A percentile compares a stretch with the other conserved stretches of the same genome.
phyloP scores from a whole-genome alignment of 2,329 filamentous ascomycete species.

The Curvularia sp. region DNA sequence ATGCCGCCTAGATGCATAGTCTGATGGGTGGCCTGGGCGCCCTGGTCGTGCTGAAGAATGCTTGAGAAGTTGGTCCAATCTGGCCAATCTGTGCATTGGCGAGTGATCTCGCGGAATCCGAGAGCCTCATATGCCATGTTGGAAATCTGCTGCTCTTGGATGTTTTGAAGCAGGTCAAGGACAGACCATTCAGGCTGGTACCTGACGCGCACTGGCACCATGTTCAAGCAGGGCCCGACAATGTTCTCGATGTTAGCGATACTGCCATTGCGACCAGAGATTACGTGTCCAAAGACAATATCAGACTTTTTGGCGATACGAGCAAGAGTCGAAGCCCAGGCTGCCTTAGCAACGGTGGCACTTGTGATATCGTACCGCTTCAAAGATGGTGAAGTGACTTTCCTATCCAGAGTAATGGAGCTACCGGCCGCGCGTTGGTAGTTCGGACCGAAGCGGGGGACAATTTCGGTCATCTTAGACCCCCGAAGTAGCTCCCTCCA shows the following conservation, averaged over 20 bases:
- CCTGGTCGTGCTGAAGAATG: slow-evolving; percentile 46
- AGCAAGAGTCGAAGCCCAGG: slow-evolving; percentile 54
- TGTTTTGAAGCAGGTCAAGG: slow-evolving; percentile 48
- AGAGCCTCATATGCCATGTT: slow-evolving; percentile 48
- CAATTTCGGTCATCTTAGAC: slow-evolving; percentile 46
- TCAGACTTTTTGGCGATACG: slow-evolving; percentile 48
- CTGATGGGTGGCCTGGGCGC: slow-evolving; percentile 47
- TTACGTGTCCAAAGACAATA: slow-evolving; percentile 53
- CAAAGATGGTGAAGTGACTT: slow-evolving; percentile 29
- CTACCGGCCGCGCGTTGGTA: slow-evolving; percentile 40
- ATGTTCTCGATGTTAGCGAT: slow-evolving; percentile 49
- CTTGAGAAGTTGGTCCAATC: slow-evolving; percentile 48
- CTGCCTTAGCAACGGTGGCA: slow-evolving; percentile 56
- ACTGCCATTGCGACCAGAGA: slow-evolving; percentile 51
- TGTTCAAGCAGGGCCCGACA: slow-evolving; percentile 53
- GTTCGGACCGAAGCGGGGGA: slow-evolving; percentile 42
- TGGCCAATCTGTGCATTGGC: slow-evolving; percentile 48
- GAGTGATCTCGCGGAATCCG: slow-evolving; percentile 44
- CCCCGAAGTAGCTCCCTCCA: slow-evolving; percentile 43
- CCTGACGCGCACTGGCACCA: slow-evolving; percentile 52
- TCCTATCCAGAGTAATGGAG: slow-evolving; percentile 40
- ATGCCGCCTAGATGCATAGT: slow-evolving; percentile 57
- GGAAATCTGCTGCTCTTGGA: slow-evolving; percentile 55
- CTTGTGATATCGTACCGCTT: slow-evolving; percentile 46
- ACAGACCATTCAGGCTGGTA: slow-evolving; percentile 47